Conservation (phyloP, 2,329 filamentous ascomycete genomes). For the Fusarium brevicatenulatum region DNA sequence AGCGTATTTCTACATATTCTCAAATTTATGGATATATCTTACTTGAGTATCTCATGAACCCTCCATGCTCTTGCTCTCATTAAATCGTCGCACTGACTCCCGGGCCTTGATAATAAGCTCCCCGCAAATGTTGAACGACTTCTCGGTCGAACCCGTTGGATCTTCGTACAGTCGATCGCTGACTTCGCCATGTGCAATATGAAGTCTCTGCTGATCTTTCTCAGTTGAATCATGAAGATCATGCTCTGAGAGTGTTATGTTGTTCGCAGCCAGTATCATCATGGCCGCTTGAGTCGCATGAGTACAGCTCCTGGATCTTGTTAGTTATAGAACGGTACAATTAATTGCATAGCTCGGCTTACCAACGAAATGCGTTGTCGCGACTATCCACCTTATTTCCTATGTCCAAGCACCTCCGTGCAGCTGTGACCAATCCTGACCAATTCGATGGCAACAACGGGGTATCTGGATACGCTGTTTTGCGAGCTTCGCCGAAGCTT, state of each 20-base stretch:
- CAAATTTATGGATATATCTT: background rate
- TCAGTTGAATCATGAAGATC: background rate
- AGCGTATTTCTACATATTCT: background rate
- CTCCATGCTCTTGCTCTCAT: fast-evolving
- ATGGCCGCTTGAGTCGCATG: background rate
- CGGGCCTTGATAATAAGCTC: fast-evolving
- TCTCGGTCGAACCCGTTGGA: fast-evolving
- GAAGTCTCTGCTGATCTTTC: background rate
- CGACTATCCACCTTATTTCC: fast-evolving
- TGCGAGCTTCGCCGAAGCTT: fast-evolving
- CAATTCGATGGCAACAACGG: background rate
- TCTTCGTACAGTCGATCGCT: fast-evolving
- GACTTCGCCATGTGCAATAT: background rate
- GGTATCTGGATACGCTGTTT: fast-evolving
- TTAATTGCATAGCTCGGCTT: fast-evolving
- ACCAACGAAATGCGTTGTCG: background rate
- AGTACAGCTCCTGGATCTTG: background rate
- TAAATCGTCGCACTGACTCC: background rate
- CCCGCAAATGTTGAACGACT: background rate
- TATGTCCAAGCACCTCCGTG: background rate
- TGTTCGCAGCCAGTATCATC: background rate
- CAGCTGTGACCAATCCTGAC: background rate
- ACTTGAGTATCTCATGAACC: fast-evolving
- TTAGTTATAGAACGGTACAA: fast-evolving
- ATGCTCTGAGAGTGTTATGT: background rate